Base-by-base conservation (phyloP, 768 basidiomycete genomes). In the Tremella yokohamensis region DNA sequence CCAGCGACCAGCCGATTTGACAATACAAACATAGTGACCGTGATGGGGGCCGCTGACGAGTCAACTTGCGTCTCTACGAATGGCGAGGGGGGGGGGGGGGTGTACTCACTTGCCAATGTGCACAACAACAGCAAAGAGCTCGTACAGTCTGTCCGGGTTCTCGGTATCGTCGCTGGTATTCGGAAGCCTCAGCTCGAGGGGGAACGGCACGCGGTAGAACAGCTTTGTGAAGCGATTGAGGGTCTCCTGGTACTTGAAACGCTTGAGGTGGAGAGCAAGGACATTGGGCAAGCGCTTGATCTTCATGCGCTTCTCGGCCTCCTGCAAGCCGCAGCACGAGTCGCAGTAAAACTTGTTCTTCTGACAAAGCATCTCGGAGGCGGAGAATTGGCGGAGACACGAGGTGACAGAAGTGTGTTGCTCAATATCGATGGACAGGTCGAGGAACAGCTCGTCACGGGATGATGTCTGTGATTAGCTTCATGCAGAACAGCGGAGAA, bases 241-340 rank as follows among this genome's bases (percentile, higher is more conserved):
- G 64, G 90, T 87, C 76, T 97, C 94, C 76, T 96, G 92, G 73
- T 92, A 96, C 78, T 99, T 99, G 85, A 99, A 99, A 34, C 96
- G 85, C 80, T 99, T 99, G 48, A 99, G 79, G 76, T 99, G 96
- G 22, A 99, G 82, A 12, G 94, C 92, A 20, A 99, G 85, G 38
- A 99, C 82, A 73, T 97, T 94, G 0, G 96, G 96, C 0, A 97
- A 81, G 65, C 85, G 88, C 80, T 97, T 97, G 75, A 99, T 92
- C 79, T 99, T 99, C 94, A 99, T 98, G 69, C 94, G 82, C 81
- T 94, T 94, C 80, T 98, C 96, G 1, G 96, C 96, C 77, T 99
- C 96, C 70, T 97, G 94, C 24, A 98, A 78, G 57, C 91, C 92
- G 70, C 94, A 93, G 76, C 96, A 99, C 16, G 87, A 84, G 75